These are phyloP conservation scores for Pseudogymnoascus sp. DNA, from an alignment of 2,329 filamentous ascomycete species.

Conservation along the genomic window DNA sequence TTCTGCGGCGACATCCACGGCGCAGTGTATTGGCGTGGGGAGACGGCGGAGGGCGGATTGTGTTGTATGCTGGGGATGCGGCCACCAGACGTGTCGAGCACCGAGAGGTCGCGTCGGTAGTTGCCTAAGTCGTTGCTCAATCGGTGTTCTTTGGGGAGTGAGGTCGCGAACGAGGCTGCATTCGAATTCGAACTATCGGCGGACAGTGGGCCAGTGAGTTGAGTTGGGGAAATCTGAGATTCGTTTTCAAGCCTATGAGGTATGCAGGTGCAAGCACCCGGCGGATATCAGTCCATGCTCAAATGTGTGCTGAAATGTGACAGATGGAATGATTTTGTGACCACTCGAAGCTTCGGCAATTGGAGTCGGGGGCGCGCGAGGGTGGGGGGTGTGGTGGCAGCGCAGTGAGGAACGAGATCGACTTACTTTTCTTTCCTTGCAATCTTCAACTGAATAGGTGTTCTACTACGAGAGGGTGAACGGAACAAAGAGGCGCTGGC, in stretches of 20 bases:
- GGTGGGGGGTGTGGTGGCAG: neutral
- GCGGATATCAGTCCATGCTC: constrained; percentile 24
- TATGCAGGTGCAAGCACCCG: constrained; percentile 23
- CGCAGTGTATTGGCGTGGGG: constrained; percentile 37
- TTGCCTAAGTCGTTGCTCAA: constrained; percentile 51
- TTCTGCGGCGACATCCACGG: constrained; percentile 47
- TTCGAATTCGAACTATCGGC: constrained; percentile 18
- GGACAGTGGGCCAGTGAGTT: constrained; percentile 19
- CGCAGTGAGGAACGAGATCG: constrained; percentile 38
- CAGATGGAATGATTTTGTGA: constrained; percentile 14
- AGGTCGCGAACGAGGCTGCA: constrained; percentile 23
- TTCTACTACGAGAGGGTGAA: constrained; percentile 22
- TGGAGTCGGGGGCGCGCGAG: constrained; percentile 13
- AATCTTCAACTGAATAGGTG: constrained; percentile 47
- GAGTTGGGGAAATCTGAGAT: constrained; percentile 28
- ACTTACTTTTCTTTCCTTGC: constrained; percentile 38
- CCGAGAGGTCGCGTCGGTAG: constrained; percentile 64
- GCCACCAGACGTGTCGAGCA: constrained; percentile 54
- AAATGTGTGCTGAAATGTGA: neutral
- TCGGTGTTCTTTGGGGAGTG: constrained; percentile 28
- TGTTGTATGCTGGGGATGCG: constrained; percentile 53
- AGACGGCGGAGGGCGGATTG: constrained; percentile 49
- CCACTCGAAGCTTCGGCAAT: constrained; percentile 20
- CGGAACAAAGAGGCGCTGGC: constrained; percentile 22
- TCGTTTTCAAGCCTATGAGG: constrained; percentile 26